Percentiles rank a stretch among this genome's conserved stretches.
phyloP scores from a whole-genome alignment of 2,329 filamentous ascomycete genomes.

The Colletotrichum gloeosporioides region DNA sequence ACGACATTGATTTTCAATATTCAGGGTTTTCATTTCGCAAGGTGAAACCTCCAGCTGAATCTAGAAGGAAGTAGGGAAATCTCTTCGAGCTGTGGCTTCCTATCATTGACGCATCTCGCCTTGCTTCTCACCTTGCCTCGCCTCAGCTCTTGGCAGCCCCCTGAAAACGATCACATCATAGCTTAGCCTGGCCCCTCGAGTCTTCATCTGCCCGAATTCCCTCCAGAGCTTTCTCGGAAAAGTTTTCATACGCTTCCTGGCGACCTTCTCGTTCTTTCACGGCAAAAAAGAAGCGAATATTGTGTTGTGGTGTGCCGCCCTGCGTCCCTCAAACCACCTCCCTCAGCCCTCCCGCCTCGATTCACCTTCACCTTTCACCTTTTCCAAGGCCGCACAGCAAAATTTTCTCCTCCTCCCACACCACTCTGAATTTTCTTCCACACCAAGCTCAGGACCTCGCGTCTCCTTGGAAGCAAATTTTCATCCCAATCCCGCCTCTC shows the following conservation, averaged over 20 bases:
- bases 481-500: not conserved
- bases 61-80: not conserved
- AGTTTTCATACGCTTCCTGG: not conserved
- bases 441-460: not conserved
- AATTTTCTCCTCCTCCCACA: not conserved
- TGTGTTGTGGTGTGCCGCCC: not conserved
- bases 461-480: not conserved
- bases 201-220: not conserved
- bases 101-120: not conserved
- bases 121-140: not conserved
- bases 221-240: rapidly evolving
- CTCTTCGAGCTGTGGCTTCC: not conserved
- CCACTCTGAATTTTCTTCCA: not conserved
- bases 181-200: not conserved
- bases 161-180: not conserved
- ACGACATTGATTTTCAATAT: not conserved
- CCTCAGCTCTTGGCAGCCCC: not conserved
- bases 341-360: not conserved
- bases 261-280: rapidly evolving
- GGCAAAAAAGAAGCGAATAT: not conserved
- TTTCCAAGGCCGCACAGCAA: not conserved
- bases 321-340: not conserved
- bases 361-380: not conserved
- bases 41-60: not conserved
- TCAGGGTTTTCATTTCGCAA: not conserved